phyloP scores from a whole-genome alignment of 495 filamentous ascomycete species.

The Cenococcum geophilum region DNA sequence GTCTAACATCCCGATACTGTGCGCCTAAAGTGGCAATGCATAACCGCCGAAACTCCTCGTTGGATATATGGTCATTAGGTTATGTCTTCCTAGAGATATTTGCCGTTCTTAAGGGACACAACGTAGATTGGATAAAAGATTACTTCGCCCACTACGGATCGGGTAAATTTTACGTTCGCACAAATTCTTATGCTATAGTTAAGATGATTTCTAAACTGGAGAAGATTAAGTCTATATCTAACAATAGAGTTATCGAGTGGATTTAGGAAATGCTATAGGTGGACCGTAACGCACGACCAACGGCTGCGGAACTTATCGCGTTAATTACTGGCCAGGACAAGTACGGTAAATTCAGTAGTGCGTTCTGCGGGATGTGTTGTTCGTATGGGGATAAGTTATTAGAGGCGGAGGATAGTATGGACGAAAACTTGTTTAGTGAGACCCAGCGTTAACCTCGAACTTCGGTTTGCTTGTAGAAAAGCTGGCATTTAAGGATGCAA shows the following conservation, averaged over 20 bases:
- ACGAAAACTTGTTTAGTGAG: too few relatives aligned
- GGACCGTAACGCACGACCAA: not conserved
- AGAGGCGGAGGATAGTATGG: not conserved
- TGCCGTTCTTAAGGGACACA: slow-evolving; percentile 26
- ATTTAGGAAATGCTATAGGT: not conserved
- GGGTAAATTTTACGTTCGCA: not conserved
- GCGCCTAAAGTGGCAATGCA: slow-evolving; percentile 36
- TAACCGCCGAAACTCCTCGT: slow-evolving; percentile 26
- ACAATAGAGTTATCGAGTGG: not conserved
- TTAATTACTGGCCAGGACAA: not conserved
- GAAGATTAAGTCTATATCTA: not conserved
- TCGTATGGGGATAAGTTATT: not conserved
- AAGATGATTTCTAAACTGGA: not conserved
- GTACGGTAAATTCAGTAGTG: not conserved
- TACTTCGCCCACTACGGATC: not conserved
- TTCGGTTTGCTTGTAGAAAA: too few relatives aligned
- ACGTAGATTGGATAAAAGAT: not conserved
- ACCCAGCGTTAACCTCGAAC: too few relatives aligned
- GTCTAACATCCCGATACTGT: slow-evolving; percentile 29
- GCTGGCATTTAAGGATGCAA: too few relatives aligned
- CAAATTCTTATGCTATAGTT: not conserved
- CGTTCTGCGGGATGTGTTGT: not conserved
- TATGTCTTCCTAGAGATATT: slow-evolving; percentile 43
- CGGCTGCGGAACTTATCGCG: not conserved
- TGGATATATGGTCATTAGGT: slow-evolving; percentile 45